Conservation (phyloP, 2,329 filamentous ascomycete species). For the Cladophialophora immunda region DNA sequence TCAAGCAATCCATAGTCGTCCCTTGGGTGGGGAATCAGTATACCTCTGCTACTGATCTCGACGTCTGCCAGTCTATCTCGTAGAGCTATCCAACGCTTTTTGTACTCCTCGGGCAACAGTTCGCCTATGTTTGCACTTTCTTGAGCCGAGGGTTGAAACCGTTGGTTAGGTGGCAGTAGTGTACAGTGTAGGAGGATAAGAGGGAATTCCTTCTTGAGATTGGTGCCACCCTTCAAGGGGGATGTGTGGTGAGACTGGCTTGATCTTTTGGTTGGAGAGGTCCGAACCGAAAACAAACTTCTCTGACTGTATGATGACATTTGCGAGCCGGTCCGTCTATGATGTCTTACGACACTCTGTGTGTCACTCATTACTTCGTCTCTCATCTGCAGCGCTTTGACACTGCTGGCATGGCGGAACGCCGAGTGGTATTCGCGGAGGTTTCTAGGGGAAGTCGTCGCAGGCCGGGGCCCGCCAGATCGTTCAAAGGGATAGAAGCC, state of each 20-base stretch:
- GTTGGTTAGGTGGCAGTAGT: slow-evolving; percentile 62
- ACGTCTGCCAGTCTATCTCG: slow-evolving; percentile 63
- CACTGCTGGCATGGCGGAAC: slow-evolving; percentile 57
- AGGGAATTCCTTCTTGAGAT: slow-evolving; percentile 59
- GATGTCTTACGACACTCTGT: slow-evolving; percentile 49
- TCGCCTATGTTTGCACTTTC: slow-evolving; percentile 57
- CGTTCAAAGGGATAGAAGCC: slow-evolving; percentile 8
- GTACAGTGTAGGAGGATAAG: slow-evolving; percentile 69
- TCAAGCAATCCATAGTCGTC: slow-evolving; percentile 71
- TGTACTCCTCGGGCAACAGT: slow-evolving; percentile 58
- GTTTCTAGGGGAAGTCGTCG: slow-evolving; percentile 17
- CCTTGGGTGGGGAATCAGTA: slow-evolving; percentile 69
- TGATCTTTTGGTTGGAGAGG: slow-evolving; percentile 37
- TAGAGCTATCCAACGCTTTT: slow-evolving; percentile 59
- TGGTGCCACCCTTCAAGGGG: slow-evolving; percentile 42
- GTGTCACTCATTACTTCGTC: slow-evolving; percentile 50
- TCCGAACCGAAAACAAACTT: slow-evolving; percentile 34
- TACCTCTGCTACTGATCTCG: slow-evolving; percentile 64
- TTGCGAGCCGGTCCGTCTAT: slow-evolving; percentile 33
- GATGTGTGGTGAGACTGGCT: slow-evolving; percentile 29
- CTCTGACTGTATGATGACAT: slow-evolving; percentile 36
- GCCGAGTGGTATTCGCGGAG: slow-evolving; percentile 45
- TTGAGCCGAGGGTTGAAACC: slow-evolving; percentile 51
- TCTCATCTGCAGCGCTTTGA: slow-evolving; percentile 54
- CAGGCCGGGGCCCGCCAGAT: not conserved